Percentiles rank a stretch among this genome's conserved stretches.
Evolutionary conservation across 805 yeast genomes (phyloP).

Genomic region (Vanderwaltozyma yarrowii): DNA sequence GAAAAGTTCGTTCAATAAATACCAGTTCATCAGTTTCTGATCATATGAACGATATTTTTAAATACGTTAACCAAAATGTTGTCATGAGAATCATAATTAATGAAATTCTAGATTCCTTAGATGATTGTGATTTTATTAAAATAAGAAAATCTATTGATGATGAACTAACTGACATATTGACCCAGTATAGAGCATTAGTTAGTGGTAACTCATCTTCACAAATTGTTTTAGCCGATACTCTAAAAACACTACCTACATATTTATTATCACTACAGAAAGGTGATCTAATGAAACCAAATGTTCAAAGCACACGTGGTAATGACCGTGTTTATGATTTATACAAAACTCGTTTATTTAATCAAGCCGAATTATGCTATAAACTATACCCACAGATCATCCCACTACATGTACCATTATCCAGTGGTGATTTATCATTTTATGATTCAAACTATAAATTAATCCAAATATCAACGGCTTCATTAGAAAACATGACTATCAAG

Average conservation of each 20-base stretch:
- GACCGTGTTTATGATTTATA: conserved; percentile 40
- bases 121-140: conserved; percentile 36
- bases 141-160: conserved; percentile 43
- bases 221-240: conserved; percentile 70
- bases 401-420: conserved; percentile 49
- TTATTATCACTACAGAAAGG: conserved; percentile 62
- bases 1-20: conserved; percentile 84
- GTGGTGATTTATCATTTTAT: conserved; percentile 41
- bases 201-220: conserved; percentile 36
- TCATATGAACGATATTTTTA: conserved; percentile 60
- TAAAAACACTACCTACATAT: conserved; percentile 60
- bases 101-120: conserved; percentile 33
- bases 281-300: conserved; percentile 40
- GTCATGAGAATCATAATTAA: conserved; percentile 44
- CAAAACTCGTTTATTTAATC: conserved; percentile 40
- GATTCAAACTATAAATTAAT: conserved; percentile 34
- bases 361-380: conserved; percentile 45
- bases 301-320: conserved; percentile 43
- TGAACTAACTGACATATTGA: conserved; percentile 45
- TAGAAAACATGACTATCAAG: conserved; percentile 34
- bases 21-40: conserved; percentile 73
- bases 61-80: conserved; percentile 70
- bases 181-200: conserved; percentile 44
- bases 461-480: conserved; percentile 35
- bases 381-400: conserved; percentile 77